phyloP scores from a whole-genome alignment of 495 filamentous ascomycete species.

The Letharia columbiana region DNA sequence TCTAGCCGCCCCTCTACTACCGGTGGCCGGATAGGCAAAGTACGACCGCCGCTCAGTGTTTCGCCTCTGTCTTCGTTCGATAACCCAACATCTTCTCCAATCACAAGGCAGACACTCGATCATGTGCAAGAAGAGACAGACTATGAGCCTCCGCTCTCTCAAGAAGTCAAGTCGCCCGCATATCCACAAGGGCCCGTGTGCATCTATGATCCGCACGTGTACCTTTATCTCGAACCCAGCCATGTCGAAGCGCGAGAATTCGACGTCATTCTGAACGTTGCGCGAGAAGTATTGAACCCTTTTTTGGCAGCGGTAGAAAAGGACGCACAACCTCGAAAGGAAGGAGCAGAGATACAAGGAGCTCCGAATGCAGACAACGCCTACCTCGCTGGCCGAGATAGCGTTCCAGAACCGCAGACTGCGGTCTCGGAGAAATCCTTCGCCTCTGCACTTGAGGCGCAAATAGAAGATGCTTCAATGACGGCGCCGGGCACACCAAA shows the following conservation, averaged over 20 bases:
- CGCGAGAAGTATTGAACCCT: slow-evolving; percentile 86
- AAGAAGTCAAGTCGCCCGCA: slow-evolving; percentile 76
- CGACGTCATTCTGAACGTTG: slow-evolving; percentile 92
- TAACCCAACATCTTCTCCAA: slow-evolving; percentile 22
- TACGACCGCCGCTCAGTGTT: slow-evolving; percentile 24
- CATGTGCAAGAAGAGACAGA: slow-evolving; percentile 61
- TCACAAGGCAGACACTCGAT: slow-evolving; percentile 26
- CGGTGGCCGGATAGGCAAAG: slow-evolving; percentile 22
- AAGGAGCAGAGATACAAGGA: slow-evolving; percentile 10
- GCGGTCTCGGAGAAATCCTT: slow-evolving; percentile 62
- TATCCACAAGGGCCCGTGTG: slow-evolving; percentile 89
- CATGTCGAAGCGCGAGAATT: slow-evolving; percentile 76
- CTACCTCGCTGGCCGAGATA: slow-evolving; percentile 27
- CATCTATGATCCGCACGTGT: slow-evolving; percentile 90
- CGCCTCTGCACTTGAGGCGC: slow-evolving; percentile 59
- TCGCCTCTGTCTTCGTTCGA: slow-evolving; percentile 18
- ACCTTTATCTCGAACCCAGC: slow-evolving; percentile 83
- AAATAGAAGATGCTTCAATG: slow-evolving; percentile 27
- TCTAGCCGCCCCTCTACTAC: slow-evolving; percentile 22
- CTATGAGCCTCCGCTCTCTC: slow-evolving; percentile 63
- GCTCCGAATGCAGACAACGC: neutral
- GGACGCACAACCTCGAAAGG: slow-evolving; percentile 30
- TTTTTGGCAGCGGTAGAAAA: slow-evolving; percentile 43
- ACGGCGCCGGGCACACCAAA: slow-evolving; percentile 53
- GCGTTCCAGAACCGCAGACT: slow-evolving; percentile 55